Conservation (phyloP, 2,329 filamentous ascomycete genomes). For the Fusarium buxicola region DNA sequence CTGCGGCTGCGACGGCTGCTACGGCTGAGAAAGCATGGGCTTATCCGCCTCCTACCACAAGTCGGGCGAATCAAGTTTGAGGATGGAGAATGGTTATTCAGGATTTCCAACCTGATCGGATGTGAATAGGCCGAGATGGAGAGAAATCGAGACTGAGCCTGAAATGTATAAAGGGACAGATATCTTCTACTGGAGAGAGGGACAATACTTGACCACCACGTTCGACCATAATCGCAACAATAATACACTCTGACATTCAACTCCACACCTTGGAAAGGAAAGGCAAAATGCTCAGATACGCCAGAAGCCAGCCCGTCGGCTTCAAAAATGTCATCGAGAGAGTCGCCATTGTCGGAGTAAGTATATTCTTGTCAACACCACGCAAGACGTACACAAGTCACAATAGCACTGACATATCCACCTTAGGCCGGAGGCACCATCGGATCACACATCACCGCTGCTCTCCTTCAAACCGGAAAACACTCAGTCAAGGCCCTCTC, state of each 20-base stretch:
- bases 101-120: constrained; percentile 3
- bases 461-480: constrained; percentile 61
- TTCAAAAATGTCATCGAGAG: constrained; percentile 52
- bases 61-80: no score
- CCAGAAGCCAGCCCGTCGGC: constrained; percentile 38
- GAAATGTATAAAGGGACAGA: constrained; percentile 19
- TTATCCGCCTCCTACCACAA: no score
- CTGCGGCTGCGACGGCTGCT: no score
- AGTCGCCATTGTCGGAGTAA: constrained; percentile 58
- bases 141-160: no score
- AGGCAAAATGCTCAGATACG: constrained; percentile 32
- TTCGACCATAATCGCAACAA: constrained; percentile 5
- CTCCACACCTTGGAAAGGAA: no score
- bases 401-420: no score
- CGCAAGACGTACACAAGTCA: no score
- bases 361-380: constrained; percentile 19
- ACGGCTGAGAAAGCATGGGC: no score
- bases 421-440: constrained; percentile 21
- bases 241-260: constrained; percentile 2
- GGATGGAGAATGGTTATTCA: constrained; percentile 9
- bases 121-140: constrained; percentile 12
- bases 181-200: no score
- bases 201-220: background rate
- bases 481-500: constrained; percentile 66
- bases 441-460: constrained; percentile 49